A percentile compares a stretch with the other conserved stretches of the same genome.
Conservation (phyloP, 257 asterid genomes). For the Osmanthus fragrans region DNA sequence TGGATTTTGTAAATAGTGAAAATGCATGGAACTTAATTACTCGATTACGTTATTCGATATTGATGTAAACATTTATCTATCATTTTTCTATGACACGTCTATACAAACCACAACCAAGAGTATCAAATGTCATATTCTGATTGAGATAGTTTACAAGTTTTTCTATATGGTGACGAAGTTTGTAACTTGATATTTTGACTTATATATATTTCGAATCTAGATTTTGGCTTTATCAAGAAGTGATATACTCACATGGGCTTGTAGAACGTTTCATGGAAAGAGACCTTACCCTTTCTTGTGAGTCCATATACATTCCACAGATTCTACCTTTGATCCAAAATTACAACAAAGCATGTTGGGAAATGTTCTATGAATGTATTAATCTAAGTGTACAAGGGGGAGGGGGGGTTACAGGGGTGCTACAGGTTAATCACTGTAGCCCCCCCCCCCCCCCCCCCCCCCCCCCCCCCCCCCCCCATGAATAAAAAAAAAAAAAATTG, state of each 20-base stretch:
- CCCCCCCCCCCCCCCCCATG: no score
- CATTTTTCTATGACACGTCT: not conserved
- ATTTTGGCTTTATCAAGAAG: not conserved
- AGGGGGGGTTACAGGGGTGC: no score
- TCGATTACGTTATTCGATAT: not conserved
- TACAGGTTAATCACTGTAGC: no score
- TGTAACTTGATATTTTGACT: not conserved
- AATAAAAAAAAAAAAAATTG: no score
- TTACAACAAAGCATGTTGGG: slow-evolving; percentile 5
- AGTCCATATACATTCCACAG: not conserved
- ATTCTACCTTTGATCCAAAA: slow-evolving; percentile 16
- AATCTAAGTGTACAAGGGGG: no score
- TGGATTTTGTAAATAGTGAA: not conserved
- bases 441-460: no score
- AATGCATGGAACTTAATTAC: no score
- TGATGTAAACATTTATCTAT: not conserved
- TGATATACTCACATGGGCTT: slow-evolving; percentile 1
- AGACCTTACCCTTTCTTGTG: not conserved
- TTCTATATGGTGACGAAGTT: not conserved
- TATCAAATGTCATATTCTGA: slow-evolving; percentile 1
- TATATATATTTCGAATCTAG: not conserved
- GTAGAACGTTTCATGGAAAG: not conserved
- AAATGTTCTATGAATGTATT: slow-evolving; percentile 8
- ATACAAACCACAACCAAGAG: not conserved
- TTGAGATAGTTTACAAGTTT: not conserved